Percentiles rank a stretch among this genome's conserved stretches.
Conservation (phyloP, 345 rosid species). For the Bretschneidera sinensis region DNA sequence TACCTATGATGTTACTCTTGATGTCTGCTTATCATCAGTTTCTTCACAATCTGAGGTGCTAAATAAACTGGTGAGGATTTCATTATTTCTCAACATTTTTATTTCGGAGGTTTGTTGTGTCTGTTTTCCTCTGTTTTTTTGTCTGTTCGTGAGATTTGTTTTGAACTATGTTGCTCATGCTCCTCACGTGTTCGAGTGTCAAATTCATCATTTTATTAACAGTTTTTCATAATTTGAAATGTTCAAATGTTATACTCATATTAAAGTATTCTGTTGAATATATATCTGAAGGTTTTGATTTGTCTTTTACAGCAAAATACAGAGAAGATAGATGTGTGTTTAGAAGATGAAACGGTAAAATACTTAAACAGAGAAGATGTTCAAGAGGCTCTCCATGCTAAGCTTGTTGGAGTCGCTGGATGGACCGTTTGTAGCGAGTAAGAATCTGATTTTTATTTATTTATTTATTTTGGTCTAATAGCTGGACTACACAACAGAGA, state of each 20-base stretch:
- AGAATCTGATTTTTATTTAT: too few relatives aligned
- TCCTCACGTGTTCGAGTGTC: too few relatives aligned
- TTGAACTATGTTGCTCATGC: too few relatives aligned
- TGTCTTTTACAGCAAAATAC: slow-evolving; percentile 44
- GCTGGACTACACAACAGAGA: too few relatives aligned
- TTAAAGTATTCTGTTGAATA: too few relatives aligned
- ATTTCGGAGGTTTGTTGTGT: too few relatives aligned
- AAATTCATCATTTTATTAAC: not conserved
- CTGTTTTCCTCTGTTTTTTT: too few relatives aligned
- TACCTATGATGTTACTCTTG: slow-evolving; percentile 68
- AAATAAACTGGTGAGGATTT: not conserved
- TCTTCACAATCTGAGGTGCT: slow-evolving; percentile 36
- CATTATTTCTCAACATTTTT: not conserved
- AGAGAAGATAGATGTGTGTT: slow-evolving; percentile 58
- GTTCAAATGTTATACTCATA: not conserved
- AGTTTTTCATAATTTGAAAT: too few relatives aligned
- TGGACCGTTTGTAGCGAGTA: slow-evolving; percentile 76
- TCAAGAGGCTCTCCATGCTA: slow-evolving; percentile 60
- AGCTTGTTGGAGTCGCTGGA: slow-evolving; percentile 50
- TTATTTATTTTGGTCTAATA: too few relatives aligned
- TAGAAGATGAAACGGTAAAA: slow-evolving; percentile 61
- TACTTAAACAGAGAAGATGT: slow-evolving; percentile 67
- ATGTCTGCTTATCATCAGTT: slow-evolving; percentile 59
- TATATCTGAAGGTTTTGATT: too few relatives aligned
- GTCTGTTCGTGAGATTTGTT: not conserved